These are phyloP conservation scores for Ganoderma lingzhi DNA, from an alignment of 1,284 basidiomycete genomes.

Conservation along the genomic window DNA sequence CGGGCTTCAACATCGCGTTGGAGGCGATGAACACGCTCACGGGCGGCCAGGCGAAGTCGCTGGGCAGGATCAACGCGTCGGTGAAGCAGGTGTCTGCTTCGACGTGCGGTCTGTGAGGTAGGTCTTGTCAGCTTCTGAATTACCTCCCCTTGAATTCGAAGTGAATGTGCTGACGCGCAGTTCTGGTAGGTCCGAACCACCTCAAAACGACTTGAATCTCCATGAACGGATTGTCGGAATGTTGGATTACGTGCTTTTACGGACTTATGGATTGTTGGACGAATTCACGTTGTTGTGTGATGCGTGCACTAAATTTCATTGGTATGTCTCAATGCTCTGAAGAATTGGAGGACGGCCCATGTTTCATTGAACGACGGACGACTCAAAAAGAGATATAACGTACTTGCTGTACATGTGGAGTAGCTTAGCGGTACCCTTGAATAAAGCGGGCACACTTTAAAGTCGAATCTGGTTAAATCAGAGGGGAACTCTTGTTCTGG, in stretches of 20 bases:
- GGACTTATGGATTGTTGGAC: neutral
- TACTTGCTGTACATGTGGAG: no score
- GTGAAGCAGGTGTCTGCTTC: slow-evolving; percentile 37
- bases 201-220: neutral
- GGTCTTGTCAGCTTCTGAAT: neutral
- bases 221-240: neutral
- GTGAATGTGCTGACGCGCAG: no score
- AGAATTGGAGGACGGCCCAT: no score
- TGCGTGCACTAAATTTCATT: neutral
- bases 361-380: no score
- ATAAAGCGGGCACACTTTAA: no score
- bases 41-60: slow-evolving; percentile 31
- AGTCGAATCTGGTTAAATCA: no score
- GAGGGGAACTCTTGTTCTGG: no score
- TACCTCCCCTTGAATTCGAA: neutral
- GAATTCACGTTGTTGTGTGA: neutral
- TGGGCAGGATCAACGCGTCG: slow-evolving; percentile 38
- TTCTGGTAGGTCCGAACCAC: neutral
- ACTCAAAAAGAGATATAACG: no score
- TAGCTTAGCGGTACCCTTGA: no score
- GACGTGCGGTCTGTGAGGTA: slow-evolving; percentile 38
- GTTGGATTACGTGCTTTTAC: neutral
- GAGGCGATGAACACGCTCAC: slow-evolving; percentile 43
- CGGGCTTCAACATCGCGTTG: slow-evolving; percentile 50
- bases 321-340: neutral